These are phyloP conservation scores for Arctium lappa DNA, from an alignment of 129 eudicot genomes.

Conservation along the genomic window DNA sequence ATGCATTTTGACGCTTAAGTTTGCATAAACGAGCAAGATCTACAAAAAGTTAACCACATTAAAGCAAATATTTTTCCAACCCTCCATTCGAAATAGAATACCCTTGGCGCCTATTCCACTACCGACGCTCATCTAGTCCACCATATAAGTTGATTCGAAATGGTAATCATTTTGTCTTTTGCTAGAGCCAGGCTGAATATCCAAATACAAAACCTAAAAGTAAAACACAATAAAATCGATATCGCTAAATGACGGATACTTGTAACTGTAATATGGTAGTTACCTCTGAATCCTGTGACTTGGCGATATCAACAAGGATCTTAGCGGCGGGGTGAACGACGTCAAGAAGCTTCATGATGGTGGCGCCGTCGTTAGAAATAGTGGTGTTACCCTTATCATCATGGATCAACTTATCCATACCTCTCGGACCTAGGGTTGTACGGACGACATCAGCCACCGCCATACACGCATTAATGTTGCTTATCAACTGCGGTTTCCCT, in stretches of 20 bases:
- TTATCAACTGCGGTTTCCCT: conserved; percentile 87
- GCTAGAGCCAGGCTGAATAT: background rate
- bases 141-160: background rate
- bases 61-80: background rate
- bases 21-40: background rate
- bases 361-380: conserved; percentile 94
- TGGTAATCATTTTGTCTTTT: background rate
- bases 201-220: background rate
- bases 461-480: conserved; percentile 92
- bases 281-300: conserved; percentile 97
- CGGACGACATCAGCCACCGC: conserved; percentile 95
- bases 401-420: conserved; percentile 97
- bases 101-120: background rate
- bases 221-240: background rate
- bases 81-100: background rate
- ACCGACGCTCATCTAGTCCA: background rate
- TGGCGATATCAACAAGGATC: conserved; percentile 97
- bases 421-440: conserved; percentile 95
- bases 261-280: background rate
- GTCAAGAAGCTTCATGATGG: conserved; percentile 99
- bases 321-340: conserved; percentile 93
- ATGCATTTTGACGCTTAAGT: background rate
- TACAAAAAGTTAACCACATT: background rate
- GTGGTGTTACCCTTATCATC: conserved; percentile 96
- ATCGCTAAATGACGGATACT: background rate